Conservation (phyloP, 257 asterid genomes). For the Penstemon newberryi region DNA sequence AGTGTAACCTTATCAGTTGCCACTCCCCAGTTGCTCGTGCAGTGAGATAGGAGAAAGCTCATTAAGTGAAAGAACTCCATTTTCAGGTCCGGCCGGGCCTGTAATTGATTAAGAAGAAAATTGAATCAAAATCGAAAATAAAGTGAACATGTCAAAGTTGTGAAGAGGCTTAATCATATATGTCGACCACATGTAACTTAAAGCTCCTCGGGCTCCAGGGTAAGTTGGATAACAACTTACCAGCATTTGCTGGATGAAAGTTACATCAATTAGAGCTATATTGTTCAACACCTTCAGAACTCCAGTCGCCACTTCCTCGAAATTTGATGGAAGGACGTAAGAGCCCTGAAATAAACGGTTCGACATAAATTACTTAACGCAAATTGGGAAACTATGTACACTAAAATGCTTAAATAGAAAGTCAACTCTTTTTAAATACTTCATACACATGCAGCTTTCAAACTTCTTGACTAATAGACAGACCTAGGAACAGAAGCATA, state of each 20-base stretch:
- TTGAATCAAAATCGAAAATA: background rate
- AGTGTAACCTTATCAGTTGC: constrained; percentile 80
- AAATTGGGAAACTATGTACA: constrained; percentile 9
- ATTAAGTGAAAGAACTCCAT: constrained; percentile 97
- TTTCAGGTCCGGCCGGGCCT: constrained; percentile 94
- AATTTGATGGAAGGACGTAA: constrained; percentile 87
- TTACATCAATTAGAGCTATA: constrained; percentile 81
- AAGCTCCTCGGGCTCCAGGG: background rate
- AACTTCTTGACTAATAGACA: background rate
- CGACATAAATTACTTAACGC: constrained; percentile 26
- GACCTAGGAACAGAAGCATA: background rate
- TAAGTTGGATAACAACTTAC: constrained; percentile 45
- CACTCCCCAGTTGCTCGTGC: constrained; percentile 87
- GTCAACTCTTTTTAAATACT: background rate
- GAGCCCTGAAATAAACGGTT: constrained; percentile 53
- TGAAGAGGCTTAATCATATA: constrained; percentile 3
- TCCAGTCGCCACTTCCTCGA: constrained; percentile 96
- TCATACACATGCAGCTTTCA: background rate
- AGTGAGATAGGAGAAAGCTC: constrained; percentile 91
- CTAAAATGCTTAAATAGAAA: background rate
- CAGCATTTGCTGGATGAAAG: constrained; percentile 90
- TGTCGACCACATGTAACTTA: constrained; percentile 9
- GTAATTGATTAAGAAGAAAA: constrained; percentile 34
- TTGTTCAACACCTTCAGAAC: constrained; percentile 95
- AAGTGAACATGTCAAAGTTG: constrained; percentile 13